Evolutionary conservation across 192 early-diverging fungal genomes (phyloP).

Genomic region (Coemansia sp.): DNA sequence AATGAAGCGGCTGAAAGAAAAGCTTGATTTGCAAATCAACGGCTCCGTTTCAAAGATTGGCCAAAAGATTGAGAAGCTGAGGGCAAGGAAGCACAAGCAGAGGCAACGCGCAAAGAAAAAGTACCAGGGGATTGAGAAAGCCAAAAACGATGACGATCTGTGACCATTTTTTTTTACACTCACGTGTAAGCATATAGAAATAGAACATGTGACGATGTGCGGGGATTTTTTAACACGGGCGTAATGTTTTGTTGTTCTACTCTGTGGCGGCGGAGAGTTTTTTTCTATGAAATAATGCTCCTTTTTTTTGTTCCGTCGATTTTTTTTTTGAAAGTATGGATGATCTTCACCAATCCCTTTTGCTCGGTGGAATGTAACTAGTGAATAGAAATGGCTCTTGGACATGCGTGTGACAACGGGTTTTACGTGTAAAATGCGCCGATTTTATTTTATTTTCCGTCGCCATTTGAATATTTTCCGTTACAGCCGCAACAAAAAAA

Average conservation of each 20-base stretch:
- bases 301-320: background rate
- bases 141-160: background rate
- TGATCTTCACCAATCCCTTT: background rate
- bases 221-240: slow-evolving; percentile 6
- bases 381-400: background rate
- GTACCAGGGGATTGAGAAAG: slow-evolving; percentile 17
- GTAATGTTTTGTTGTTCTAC: background rate
- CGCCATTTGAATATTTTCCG: slow-evolving; percentile 1
- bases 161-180: no score
- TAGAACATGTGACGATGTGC: slow-evolving; percentile 7
- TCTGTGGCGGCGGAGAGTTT: slow-evolving; percentile 3
- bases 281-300: background rate
- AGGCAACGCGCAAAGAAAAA: slow-evolving; percentile 60
- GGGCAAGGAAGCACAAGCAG: slow-evolving; percentile 56
- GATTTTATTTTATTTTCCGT: slow-evolving; percentile 4
- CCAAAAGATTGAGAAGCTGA: slow-evolving; percentile 61
- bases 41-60: slow-evolving; percentile 60
- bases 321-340: background rate
- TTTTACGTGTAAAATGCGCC: slow-evolving; percentile 3
- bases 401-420: slow-evolving; percentile 2
- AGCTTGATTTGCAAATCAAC: slow-evolving; percentile 70
- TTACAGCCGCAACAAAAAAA: background rate
- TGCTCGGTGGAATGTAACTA: slow-evolving; percentile 1
- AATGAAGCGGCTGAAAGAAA: slow-evolving; percentile 57
- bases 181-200: no score